These are phyloP conservation scores for Lolium perenne DNA, from an alignment of 176 grass and related monocot genomes.

Conservation along the genomic window DNA sequence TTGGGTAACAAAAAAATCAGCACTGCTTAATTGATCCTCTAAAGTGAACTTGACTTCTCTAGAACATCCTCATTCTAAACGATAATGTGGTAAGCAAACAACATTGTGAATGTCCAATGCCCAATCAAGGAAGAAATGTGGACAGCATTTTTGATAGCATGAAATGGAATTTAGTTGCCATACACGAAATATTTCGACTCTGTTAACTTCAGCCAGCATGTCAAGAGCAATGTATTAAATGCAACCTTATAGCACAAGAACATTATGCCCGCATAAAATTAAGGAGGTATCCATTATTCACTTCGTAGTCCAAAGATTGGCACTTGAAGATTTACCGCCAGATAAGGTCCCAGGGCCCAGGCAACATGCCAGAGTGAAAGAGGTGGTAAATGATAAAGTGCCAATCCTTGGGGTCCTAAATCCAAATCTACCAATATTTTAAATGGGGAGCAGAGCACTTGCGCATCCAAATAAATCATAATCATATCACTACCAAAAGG, in stretches of 20 bases:
- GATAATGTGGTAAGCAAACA: neutral
- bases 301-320: neutral
- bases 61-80: no score
- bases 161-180: neutral
- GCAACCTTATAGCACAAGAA: neutral
- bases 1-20: neutral
- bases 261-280: neutral
- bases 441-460: neutral
- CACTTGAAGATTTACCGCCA: neutral
- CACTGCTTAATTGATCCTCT: neutral
- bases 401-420: neutral
- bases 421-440: neutral
- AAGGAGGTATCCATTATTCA: neutral
- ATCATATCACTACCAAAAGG: neutral
- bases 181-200: neutral
- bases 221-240: neutral
- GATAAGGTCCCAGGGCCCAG: neutral
- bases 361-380: neutral
- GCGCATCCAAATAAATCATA: neutral
- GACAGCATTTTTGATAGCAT: neutral
- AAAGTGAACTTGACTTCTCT: no score
- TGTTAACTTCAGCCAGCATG: neutral
- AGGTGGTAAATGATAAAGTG: neutral
- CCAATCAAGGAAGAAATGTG: constrained; percentile 8
- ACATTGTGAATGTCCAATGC: neutral